A percentile compares a stretch with the other conserved stretches of the same genome.
Evolutionary conservation across 768 basidiomycete genomes (phyloP).

Genomic region (Megacollybia marginata): DNA sequence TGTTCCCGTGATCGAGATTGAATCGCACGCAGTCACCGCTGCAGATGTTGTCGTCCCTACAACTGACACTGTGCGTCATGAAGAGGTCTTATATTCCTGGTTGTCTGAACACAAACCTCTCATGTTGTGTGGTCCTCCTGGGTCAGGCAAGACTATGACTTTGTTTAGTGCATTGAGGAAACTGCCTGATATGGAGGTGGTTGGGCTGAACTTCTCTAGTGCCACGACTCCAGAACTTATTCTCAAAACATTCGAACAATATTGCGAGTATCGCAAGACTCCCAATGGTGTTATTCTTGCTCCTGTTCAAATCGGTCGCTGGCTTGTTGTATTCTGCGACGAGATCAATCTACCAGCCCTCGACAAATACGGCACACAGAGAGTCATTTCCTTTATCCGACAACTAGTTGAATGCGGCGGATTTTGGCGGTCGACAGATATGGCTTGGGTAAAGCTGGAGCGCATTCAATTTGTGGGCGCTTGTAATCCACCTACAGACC

Average conservation of each 20-base stretch:
- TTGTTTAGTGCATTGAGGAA: conserved; percentile 96
- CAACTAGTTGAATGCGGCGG: conserved; percentile 94
- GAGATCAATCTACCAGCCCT: conserved; percentile 97
- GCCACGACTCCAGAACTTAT: conserved; percentile 98
- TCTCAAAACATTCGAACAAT: conserved; percentile 98
- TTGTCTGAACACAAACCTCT: conserved; percentile 97
- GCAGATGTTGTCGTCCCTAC: conserved; percentile 97
- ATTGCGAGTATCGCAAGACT: conserved; percentile 98
- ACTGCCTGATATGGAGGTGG: conserved; percentile 97
- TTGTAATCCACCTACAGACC: conserved; percentile 98
- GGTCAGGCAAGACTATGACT: conserved; percentile 99
- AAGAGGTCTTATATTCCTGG: conserved; percentile 98
- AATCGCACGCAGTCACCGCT: conserved; percentile 92
- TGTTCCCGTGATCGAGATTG: conserved; percentile 94
- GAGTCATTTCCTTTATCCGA: conserved; percentile 96
- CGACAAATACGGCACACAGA: conserved; percentile 97
- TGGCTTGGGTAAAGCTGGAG: conserved; percentile 96
- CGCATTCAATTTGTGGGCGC: conserved; percentile 99
- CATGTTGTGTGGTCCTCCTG: conserved; percentile 98
- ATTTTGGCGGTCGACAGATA: conserved; percentile 90
- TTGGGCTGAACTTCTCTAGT: conserved; percentile 98
- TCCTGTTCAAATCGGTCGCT: conserved; percentile 90
- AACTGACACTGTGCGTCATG: conserved; percentile 96
- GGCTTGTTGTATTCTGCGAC: conserved; percentile 99
- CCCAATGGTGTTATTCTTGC: conserved; percentile 96